phyloP scores from a whole-genome alignment of 78 protist genomes.

The Parvularia atlantis region DNA sequence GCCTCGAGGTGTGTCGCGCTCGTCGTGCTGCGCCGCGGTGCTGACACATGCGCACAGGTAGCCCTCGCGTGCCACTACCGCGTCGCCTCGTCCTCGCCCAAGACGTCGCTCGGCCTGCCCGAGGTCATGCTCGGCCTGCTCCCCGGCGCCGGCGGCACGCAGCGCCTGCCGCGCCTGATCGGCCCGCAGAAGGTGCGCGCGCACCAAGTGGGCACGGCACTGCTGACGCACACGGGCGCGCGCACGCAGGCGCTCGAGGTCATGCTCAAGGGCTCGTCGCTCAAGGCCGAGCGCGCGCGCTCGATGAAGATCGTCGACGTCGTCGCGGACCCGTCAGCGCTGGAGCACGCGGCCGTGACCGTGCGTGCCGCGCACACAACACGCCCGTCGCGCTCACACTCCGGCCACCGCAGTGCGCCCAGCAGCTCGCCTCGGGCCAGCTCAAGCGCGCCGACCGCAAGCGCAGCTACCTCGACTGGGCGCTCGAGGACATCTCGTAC shows the following conservation, averaged over 20 bases:
- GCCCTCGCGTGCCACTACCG: constrained; percentile 79
- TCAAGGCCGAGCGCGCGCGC: constrained; percentile 23
- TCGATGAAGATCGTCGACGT: background rate
- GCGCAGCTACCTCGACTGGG: background rate
- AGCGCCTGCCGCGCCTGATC: constrained; percentile 72
- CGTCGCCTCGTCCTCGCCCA: constrained; percentile 36
- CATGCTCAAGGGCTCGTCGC: constrained; percentile 44
- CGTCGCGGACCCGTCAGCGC: background rate
- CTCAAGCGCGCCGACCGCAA: background rate
- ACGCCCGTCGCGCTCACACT: no score
- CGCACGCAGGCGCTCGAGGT: constrained; percentile 43
- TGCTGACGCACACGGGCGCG: no score
- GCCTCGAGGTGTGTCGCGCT: constrained; percentile 79
- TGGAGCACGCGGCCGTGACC: background rate
- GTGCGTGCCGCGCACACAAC: no score
- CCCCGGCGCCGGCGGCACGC: constrained; percentile 93
- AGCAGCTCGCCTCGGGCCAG: constrained; percentile 4
- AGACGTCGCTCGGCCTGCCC: constrained; percentile 45
- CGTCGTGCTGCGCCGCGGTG: no score
- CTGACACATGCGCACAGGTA: no score
- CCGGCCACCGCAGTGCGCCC: no score
- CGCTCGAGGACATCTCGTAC: constrained; percentile 6
- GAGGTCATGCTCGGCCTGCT: constrained; percentile 73
- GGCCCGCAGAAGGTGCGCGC: constrained; percentile 39
- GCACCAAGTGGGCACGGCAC: no score